These are phyloP conservation scores for Naganishia onofrii DNA, from an alignment of 768 basidiomycete genomes.

Conservation along the genomic window DNA sequence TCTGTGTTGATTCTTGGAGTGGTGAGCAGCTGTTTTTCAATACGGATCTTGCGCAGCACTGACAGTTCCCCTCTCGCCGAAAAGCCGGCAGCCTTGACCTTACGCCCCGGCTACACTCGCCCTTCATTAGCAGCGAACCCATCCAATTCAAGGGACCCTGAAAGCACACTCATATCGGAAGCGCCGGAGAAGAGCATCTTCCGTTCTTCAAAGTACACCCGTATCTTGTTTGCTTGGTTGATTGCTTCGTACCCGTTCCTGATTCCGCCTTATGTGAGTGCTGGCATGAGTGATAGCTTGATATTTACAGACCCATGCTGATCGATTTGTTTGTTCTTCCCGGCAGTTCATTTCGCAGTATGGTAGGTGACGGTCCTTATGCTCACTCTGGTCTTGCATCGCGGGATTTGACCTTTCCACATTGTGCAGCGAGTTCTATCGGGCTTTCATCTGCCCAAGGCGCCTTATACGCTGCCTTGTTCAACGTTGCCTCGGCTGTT, in stretches of 20 bases:
- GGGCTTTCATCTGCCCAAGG: slow-evolving; percentile 33
- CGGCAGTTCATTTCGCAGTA: slow-evolving; percentile 22
- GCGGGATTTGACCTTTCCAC: neutral
- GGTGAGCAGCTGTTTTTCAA: neutral
- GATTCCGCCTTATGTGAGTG: slow-evolving; percentile 37
- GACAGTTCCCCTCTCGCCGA: neutral
- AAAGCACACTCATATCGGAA: neutral
- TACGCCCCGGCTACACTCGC: slow-evolving; percentile 24
- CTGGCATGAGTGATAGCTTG: neutral
- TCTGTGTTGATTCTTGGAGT: slow-evolving; percentile 13
- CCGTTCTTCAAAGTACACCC: slow-evolving; percentile 29
- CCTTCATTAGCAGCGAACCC: neutral
- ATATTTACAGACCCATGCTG: neutral
- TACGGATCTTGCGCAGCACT: neutral
- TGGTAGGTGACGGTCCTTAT: neutral
- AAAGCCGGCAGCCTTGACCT: slow-evolving; percentile 22
- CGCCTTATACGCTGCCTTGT: slow-evolving; percentile 32
- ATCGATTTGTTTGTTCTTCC: neutral
- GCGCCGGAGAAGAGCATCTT: slow-evolving; percentile 28
- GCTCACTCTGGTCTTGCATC: neutral
- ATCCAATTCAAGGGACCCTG: neutral
- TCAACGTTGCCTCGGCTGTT: slow-evolving; percentile 33
- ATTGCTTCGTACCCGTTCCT: slow-evolving; percentile 35
- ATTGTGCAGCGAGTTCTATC: slow-evolving; percentile 24
- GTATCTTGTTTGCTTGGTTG: slow-evolving; percentile 31